Conservation (phyloP, 148 eudicot species). For the Vaccinium vitisidaea region DNA sequence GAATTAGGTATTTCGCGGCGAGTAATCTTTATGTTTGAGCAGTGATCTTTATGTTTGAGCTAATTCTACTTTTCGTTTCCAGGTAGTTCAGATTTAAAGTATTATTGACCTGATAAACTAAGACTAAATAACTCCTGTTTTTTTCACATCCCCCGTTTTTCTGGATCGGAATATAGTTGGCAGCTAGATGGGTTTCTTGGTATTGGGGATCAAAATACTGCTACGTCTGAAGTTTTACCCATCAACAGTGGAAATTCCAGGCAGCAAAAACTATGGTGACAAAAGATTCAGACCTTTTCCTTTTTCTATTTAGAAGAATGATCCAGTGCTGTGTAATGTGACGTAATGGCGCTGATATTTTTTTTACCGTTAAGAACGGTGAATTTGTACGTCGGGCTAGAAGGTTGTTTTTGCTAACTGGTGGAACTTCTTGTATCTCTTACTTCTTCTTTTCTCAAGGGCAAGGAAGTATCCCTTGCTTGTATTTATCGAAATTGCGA, state of each 20-base stretch:
- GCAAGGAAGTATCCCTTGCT: not conserved
- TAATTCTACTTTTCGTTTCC: not conserved
- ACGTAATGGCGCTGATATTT: not conserved
- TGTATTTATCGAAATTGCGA: not conserved
- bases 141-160: too few species aligned
- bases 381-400: not conserved
- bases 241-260: not conserved
- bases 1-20: constrained; percentile 14
- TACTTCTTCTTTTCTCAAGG: too few species aligned
- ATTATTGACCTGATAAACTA: not conserved
- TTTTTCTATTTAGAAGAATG: not conserved
- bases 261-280: not conserved
- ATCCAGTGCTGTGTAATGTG: not conserved
- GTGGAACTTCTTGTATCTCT: not conserved
- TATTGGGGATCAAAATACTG: not conserved
- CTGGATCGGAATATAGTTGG: not conserved
- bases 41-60: not conserved
- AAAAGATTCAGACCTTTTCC: not conserved
- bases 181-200: not conserved
- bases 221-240: not conserved
- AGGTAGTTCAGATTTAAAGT: not conserved
- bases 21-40: not conserved
- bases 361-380: not conserved
- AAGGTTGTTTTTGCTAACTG: not conserved
- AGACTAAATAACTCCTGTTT: not conserved